Base-by-base conservation (phyloP, 2,329 filamentous ascomycete species). In the Sporothrix globosa region DNA sequence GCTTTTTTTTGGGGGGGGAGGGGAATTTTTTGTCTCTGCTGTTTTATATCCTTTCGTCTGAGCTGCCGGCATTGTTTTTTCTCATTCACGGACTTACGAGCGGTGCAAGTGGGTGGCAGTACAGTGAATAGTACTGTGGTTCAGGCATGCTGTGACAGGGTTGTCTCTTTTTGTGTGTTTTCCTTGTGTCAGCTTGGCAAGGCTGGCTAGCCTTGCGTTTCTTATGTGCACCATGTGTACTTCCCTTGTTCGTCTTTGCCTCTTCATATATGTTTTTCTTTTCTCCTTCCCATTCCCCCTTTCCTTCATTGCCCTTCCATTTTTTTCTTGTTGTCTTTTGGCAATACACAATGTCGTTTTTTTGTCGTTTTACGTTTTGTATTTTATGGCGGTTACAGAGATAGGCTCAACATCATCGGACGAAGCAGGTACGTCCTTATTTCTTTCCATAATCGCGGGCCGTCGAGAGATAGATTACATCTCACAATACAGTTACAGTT, bases 321-420 rank as follows among this genome's bases (percentile, higher is more conserved):
- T n/a, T 50, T 65, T 24, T 34, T 30, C 13, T 48, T 34, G n/a
- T 65, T 48, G 48, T 13, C 0, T 21, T 50, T 48, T 19, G 41
- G 41, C 11, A 13, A 13, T 6, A 11, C 24, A 24, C 39, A 24
- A 4, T 30, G 13, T 27, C 24, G 9, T 65, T 11, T 65, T 27
- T 19, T 24, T 34, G 41, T 2, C 61, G 24, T 50, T 17, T 4
- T 30, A 34, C 44, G 14, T 34, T 50, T 63, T 63, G 58, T 63
- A 63, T 63, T 63, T 13, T 21, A 27, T 21, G 58, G 58, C 24
- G 58, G 46, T 63, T 46, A 63, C 39, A 63, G 54, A 58, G n/a
- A 63, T 63, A 13, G 58, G 58, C 58, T 27, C 27, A 17, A 34
- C 58, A 63, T 63, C 58, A 63, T 46, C 39, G 39, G 58, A 19